These are phyloP conservation scores for Kluyveromyces siamensis DNA, from an alignment of 805 yeast species.

Conservation along the genomic window DNA sequence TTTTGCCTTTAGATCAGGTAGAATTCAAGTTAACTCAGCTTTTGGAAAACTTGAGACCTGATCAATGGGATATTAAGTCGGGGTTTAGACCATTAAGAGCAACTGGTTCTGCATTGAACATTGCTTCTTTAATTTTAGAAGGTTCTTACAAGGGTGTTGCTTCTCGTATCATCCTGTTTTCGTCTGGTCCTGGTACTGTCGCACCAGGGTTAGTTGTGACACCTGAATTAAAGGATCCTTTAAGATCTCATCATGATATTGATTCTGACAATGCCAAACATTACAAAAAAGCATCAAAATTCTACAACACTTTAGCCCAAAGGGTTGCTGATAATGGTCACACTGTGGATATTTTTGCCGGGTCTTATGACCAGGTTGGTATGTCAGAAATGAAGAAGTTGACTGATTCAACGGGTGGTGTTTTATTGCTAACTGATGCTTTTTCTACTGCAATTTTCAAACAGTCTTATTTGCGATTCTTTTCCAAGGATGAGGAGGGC, in stretches of 20 bases:
- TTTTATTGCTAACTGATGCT: slow-evolving; percentile 78
- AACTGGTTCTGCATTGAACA: slow-evolving; percentile 85
- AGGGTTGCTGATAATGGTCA: slow-evolving; percentile 68
- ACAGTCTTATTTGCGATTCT: slow-evolving; percentile 81
- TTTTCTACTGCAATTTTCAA: slow-evolving; percentile 92
- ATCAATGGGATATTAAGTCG: slow-evolving; percentile 83
- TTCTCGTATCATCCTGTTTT: slow-evolving; percentile 79
- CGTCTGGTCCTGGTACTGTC: slow-evolving; percentile 93
- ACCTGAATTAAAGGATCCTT: slow-evolving; percentile 85
- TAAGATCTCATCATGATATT: slow-evolving; percentile 94
- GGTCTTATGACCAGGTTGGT: slow-evolving; percentile 95
- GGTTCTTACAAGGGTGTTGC: slow-evolving; percentile 78
- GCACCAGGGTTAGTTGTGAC: slow-evolving; percentile 94
- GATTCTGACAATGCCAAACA: slow-evolving; percentile 87
- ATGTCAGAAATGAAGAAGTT: slow-evolving; percentile 86
- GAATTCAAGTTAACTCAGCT: slow-evolving; percentile 77
- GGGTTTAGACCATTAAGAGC: slow-evolving; percentile 83
- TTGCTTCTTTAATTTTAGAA: slow-evolving; percentile 76
- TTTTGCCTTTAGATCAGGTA: slow-evolving; percentile 64
- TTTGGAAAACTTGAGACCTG: slow-evolving; percentile 67
- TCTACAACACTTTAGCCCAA: slow-evolving; percentile 64
- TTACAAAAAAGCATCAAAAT: slow-evolving; percentile 76
- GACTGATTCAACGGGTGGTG: slow-evolving; percentile 85
- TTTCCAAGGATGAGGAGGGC: slow-evolving; percentile 81
- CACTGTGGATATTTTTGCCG: slow-evolving; percentile 84